These are phyloP conservation scores for Aspergillus pseudoviridinutans DNA, from an alignment of 2,329 filamentous ascomycete genomes.

Conservation along the genomic window DNA sequence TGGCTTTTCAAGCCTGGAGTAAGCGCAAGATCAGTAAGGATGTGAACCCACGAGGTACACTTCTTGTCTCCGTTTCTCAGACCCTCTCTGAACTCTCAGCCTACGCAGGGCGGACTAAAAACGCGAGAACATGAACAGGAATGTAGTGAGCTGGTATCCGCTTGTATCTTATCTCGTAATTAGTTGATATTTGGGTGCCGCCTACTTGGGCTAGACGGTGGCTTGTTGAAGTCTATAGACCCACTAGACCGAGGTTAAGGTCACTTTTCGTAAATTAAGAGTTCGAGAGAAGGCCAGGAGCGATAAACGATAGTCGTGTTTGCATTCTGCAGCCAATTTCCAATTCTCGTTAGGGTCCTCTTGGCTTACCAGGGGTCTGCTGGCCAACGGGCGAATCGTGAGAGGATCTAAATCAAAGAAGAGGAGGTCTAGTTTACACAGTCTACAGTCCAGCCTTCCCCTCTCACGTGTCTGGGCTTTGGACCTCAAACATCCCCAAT, in stretches of 20 bases:
- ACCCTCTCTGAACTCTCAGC: constrained; percentile 48
- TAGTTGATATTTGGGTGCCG: neutral
- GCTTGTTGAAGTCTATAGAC: neutral
- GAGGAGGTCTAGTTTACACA: no score
- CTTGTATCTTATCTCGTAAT: neutral
- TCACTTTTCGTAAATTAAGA: no score
- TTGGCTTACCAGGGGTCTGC: neutral
- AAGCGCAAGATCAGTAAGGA: constrained; percentile 49
- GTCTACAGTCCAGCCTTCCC: constrained; percentile 3
- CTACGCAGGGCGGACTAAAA: constrained; percentile 55
- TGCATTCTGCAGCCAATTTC: neutral
- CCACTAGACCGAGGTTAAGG: neutral
- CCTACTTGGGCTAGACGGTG: neutral
- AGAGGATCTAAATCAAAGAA: neutral
- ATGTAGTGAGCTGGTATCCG: neutral
- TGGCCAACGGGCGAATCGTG: neutral
- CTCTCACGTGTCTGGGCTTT: constrained; percentile 9
- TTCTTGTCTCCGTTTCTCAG: constrained; percentile 49
- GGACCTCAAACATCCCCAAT: neutral
- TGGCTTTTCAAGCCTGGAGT: constrained; percentile 14
- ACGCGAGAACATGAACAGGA: constrained; percentile 47
- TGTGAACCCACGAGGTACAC: constrained; percentile 30
- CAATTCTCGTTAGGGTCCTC: neutral
- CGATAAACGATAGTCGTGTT: neutral
- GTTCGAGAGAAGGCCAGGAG: neutral